Evolutionary conservation across 2,329 filamentous ascomycete genomes (phyloP).

Genomic region (Ceratocystis lukuohia): DNA sequence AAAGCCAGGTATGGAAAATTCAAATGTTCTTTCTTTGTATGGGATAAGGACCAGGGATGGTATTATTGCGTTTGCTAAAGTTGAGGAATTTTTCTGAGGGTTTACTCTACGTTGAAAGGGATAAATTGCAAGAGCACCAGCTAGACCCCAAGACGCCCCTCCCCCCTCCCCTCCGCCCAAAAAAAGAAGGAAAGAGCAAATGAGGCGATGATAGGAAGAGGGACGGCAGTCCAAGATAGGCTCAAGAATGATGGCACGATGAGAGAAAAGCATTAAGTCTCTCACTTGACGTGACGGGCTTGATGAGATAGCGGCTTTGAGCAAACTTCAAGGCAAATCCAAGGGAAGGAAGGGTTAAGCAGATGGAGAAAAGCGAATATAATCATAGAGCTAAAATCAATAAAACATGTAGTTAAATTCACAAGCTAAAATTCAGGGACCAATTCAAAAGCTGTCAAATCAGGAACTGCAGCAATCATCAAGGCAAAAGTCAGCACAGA

Average conservation of each 20-base stretch:
- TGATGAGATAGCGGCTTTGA: background rate
- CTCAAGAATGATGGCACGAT: background rate
- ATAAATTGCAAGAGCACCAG: background rate
- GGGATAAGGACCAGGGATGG: background rate
- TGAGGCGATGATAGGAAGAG: background rate
- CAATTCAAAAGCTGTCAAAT: slow-evolving; percentile 4
- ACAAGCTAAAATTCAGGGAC: slow-evolving; percentile 1
- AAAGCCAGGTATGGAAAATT: background rate
- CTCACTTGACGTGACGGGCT: background rate
- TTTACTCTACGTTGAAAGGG: slow-evolving; percentile 6
- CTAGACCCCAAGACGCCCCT: background rate
- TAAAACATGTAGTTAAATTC: background rate
- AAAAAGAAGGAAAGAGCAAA: background rate
- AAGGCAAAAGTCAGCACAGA: slow-evolving; percentile 8
- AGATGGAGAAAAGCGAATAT: background rate
- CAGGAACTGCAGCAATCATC: slow-evolving; percentile 1
- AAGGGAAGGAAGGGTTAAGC: background rate
- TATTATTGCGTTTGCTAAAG: slow-evolving; percentile 3
- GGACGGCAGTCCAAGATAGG: background rate
- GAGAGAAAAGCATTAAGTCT: background rate
- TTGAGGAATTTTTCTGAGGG: slow-evolving; percentile 5
- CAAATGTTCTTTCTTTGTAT: slow-evolving; percentile 2
- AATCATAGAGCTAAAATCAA: background rate
- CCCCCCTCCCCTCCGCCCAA: background rate
- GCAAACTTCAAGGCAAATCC: background rate